Base-by-base conservation (phyloP, 169 alveolate species). In the Miamiensis avidus region DNA sequence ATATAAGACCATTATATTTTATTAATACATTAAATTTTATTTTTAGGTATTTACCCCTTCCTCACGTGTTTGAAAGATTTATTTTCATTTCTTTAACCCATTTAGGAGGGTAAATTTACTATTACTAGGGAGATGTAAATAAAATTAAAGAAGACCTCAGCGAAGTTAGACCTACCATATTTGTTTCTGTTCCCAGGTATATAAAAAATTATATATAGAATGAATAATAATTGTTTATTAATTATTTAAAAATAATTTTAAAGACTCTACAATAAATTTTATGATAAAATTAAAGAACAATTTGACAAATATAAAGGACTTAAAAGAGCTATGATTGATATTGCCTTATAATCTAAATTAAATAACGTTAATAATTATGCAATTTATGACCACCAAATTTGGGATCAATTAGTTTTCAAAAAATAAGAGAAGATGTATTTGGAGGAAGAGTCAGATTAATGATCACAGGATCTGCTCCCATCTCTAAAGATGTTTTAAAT, bases 391-490 rank as follows among this genome's bases (percentile, higher is more conserved):
- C 86, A 84, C 78, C 31, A 34, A 32, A 29, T 88, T 29, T 91
- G 87, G 90, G 96, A 94, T 86, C 78, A 81, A 28, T 25, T 83
- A 65, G 85, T 91, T 89, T 74, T 84, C 81, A 93, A 95, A 29
- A 95, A 95, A 33, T 77, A 84, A 91, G 95, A 29, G 96, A 92
- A 85, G 92, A 93, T 72, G 81, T 96, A 49, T 74, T 94, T 31
- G 97, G 97, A 49, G 97, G 97, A 0, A 83, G 93, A 82, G 82
- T 91, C 33, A 91, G 95, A 81, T 82, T 81, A 30, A 91, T 94
- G 92, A 30, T 91, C 11, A 89, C 94, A 31, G 96, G 95, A n/a
- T 91, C 96, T 30, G 97, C 97, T 0, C 97, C 97, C 31, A 92
- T 94, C 76, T 86, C 91, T 82, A 72, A 89, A 74, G 90, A 94